Percentiles rank a stretch among this genome's conserved stretches.
phyloP scores from a whole-genome alignment of 768 basidiomycete genomes.

The Rhodotorula graminis region DNA sequence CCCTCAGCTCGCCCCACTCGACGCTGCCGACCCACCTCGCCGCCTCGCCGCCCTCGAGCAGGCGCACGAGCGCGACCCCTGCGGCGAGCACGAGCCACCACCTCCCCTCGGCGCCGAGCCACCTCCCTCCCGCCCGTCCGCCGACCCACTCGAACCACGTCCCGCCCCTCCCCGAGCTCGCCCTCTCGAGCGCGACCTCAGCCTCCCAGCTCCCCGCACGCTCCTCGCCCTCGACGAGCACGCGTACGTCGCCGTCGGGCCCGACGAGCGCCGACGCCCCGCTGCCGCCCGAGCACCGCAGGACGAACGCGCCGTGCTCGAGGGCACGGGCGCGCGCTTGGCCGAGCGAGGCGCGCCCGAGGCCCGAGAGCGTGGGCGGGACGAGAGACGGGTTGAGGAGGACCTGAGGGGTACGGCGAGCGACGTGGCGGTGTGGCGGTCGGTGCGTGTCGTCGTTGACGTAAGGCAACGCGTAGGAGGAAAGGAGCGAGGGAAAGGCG shows the following conservation, averaged over 20 bases:
- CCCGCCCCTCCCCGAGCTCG: neutral
- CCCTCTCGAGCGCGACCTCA: neutral
- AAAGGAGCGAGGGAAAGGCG: constrained; percentile 13
- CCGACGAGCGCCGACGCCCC: neutral
- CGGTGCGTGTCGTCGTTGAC: neutral
- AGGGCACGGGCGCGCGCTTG: constrained; percentile 17
- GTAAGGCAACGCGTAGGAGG: neutral
- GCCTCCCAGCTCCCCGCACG: neutral
- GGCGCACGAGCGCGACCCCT: neutral
- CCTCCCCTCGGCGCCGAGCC: neutral
- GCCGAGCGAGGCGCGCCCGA: constrained; percentile 1
- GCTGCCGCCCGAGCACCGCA: constrained; percentile 11
- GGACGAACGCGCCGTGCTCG: constrained; percentile 14
- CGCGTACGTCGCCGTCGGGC: constrained; percentile 3
- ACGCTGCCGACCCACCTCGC: neutral
- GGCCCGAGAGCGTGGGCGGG: neutral
- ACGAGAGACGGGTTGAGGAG: constrained; percentile 27
- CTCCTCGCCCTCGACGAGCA: neutral
- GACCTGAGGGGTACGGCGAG: neutral
- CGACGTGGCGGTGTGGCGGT: neutral
- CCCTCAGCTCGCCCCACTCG: neutral
- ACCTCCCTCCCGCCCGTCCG: neutral
- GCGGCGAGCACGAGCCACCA: neutral
- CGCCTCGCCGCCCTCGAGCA: neutral
- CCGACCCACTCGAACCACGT: neutral